Evolutionary conservation across 108 stramenopile species (phyloP).

Genomic region (Discostella stelligeroides): DNA sequence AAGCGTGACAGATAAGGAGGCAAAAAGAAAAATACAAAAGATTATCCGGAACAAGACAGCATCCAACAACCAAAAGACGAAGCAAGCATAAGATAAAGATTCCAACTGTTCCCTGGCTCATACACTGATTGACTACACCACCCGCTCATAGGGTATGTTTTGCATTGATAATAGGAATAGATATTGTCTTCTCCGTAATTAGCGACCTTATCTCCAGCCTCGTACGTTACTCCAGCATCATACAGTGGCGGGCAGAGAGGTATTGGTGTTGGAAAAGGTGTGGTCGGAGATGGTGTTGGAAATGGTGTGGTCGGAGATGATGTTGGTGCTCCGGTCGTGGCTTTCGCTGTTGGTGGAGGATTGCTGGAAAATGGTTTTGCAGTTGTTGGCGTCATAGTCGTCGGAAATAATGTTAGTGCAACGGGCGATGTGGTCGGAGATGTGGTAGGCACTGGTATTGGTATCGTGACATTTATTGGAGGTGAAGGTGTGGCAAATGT

Average conservation of each 20-base stretch:
- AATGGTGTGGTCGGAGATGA: no score
- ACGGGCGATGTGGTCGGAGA: no score
- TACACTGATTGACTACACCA: conserved; percentile 43
- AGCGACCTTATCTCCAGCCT: conserved; percentile 21
- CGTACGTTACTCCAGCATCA: conserved; percentile 18
- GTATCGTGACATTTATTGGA: background rate
- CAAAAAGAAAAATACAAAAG: no score
- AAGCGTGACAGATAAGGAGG: no score
- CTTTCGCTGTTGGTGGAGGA: background rate
- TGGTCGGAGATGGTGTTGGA: no score
- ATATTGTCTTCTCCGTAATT: background rate
- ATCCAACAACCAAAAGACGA: no score
- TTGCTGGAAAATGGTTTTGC: background rate
- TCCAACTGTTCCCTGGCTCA: conserved; percentile 36
- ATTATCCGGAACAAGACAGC: no score
- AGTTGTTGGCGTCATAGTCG: no score
- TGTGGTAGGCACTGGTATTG: no score
- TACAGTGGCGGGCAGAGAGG: conserved; percentile 15
- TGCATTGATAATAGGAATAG: conserved; percentile 31
- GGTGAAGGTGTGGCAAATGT: background rate
- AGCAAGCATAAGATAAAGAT: no score
- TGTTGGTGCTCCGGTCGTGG: no score
- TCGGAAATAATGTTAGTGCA: background rate
- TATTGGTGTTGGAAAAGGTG: background rate
- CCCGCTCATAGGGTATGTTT: conserved; percentile 21